These are phyloP conservation scores for Raffaelea deltoideospora DNA, from an alignment of 2,329 filamentous ascomycete species.

Conservation along the genomic window DNA sequence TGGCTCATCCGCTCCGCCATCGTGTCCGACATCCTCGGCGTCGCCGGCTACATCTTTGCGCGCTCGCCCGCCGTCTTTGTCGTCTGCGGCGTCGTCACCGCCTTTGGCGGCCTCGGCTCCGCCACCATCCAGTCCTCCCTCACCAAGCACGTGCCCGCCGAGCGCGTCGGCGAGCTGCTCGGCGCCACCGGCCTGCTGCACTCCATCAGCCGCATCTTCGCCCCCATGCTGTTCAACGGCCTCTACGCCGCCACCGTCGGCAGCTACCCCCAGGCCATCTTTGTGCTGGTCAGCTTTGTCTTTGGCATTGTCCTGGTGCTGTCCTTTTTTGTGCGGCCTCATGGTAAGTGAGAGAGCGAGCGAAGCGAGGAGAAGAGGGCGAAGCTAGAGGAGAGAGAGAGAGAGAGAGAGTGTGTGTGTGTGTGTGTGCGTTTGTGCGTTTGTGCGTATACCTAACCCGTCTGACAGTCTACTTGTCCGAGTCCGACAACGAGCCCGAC, in stretches of 20 bases:
- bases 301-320: slow-evolving; percentile 52
- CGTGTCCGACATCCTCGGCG: slow-evolving; percentile 61
- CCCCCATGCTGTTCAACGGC: slow-evolving; percentile 70
- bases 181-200: slow-evolving; percentile 80
- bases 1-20: slow-evolving; percentile 61
- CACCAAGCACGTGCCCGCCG: slow-evolving; percentile 79
- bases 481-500: background rate
- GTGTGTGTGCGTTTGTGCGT: too few relatives aligned
- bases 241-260: slow-evolving; percentile 73
- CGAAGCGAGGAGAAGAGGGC: background rate
- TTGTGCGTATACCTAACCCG: too few relatives aligned
- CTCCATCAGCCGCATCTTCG: slow-evolving; percentile 61
- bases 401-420: too few relatives aligned
- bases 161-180: slow-evolving; percentile 72
- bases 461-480: slow-evolving; percentile 8
- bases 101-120: slow-evolving; percentile 70
- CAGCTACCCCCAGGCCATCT: slow-evolving; percentile 66
- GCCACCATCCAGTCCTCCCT: slow-evolving; percentile 72
- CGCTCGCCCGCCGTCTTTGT: slow-evolving; percentile 51
- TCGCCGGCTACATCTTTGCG: slow-evolving; percentile 57
- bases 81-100: slow-evolving; percentile 54
- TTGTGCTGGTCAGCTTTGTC: slow-evolving; percentile 53
- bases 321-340: slow-evolving; percentile 56
- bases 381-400: too few relatives aligned
- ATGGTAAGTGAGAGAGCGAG: slow-evolving; percentile 39